Base-by-base conservation (phyloP, 2,329 filamentous ascomycete genomes). In the Westerdykella aurantiaca region DNA sequence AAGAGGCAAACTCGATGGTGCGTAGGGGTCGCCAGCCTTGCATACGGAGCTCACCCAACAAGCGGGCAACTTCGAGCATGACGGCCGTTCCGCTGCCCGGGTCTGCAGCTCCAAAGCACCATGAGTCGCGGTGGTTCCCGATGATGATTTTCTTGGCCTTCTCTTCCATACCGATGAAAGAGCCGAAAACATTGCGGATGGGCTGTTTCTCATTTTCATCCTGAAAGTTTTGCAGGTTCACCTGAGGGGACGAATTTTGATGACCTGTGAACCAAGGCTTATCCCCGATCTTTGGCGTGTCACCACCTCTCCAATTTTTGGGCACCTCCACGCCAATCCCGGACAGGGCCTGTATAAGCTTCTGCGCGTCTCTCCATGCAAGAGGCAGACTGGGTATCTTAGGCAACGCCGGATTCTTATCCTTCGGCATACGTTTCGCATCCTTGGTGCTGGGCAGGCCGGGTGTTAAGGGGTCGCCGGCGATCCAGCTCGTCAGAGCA, bases 1-100 rank as follows among this genome's bases (percentile, higher is more conserved):
- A 98, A 29, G 88, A 95, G 60, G 90, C 89, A 66, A 98, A 97
- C 64, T 95, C 86, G 51, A 98, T 95, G 3, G 88, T 94, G n/a
- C 93, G 84, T 13, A 95, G 74, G 1, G 93, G 93, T 21, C 86
- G 79, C 93, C 93, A 98, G 42, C 90, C 91, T 45, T 82, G 79
- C 13, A 75, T 69, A 17, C 83, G 75, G 13, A 97, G 77, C 50
- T 88, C 81, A 34, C 89, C 88, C 57, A 98, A 87, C 39, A 95
- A 82, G 37, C 86, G 82, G 17, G 86, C 83, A 45, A 97, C 76
- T 70, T 98, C 93, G 42, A 97, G 77, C 77, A 98, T 85, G 34
- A 97, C 78, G 5, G 91, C 91, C 0, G 89, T 95, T 22, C 91
- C 93, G 43, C 86, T 66, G 29, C 89, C 88, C 1, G 93, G 86